Evolutionary conservation across 2,329 filamentous ascomycete genomes (phyloP).

Genomic region (Ilyonectria destructans): DNA sequence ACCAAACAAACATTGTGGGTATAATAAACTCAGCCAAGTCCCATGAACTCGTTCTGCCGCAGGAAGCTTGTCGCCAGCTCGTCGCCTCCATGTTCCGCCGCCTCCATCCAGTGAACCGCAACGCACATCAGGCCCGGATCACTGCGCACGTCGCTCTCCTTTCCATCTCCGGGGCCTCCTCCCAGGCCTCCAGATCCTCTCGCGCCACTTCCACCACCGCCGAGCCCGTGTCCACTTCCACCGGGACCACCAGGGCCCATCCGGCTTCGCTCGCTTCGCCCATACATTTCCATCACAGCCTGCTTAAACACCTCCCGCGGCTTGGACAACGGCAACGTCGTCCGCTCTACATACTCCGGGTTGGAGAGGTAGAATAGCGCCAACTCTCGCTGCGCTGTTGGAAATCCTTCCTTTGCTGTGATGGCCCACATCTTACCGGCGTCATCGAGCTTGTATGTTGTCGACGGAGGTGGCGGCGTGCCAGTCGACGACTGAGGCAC

Average conservation of each 20-base stretch:
- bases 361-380: slow-evolving; percentile 95
- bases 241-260: slow-evolving; percentile 43
- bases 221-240: slow-evolving; percentile 43
- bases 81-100: slow-evolving; percentile 89
- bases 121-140: slow-evolving; percentile 94
- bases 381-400: slow-evolving; percentile 92
- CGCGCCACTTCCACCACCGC: slow-evolving; percentile 43
- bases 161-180: slow-evolving; percentile 46
- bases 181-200: slow-evolving; percentile 44
- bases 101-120: slow-evolving; percentile 97
- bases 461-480: slow-evolving; percentile 65
- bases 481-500: slow-evolving; percentile 56
- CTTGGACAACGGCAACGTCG: slow-evolving; percentile 87
- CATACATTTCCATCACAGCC: slow-evolving; percentile 82
- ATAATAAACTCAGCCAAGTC: slow-evolving; percentile 51
- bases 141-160: slow-evolving; percentile 72
- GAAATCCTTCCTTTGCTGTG: slow-evolving; percentile 88
- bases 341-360: slow-evolving; percentile 85
- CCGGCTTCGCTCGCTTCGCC: slow-evolving; percentile 56
- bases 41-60: slow-evolving; percentile 73
- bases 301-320: slow-evolving; percentile 93
- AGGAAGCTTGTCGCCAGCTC: slow-evolving; percentile 87
- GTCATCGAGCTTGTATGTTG: slow-evolving; percentile 82
- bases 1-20: slow-evolving; percentile 45
- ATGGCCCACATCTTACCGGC: slow-evolving; percentile 93